These are phyloP conservation scores for Quercus glauca DNA, from an alignment of 306 rosid species.

Conservation along the genomic window DNA sequence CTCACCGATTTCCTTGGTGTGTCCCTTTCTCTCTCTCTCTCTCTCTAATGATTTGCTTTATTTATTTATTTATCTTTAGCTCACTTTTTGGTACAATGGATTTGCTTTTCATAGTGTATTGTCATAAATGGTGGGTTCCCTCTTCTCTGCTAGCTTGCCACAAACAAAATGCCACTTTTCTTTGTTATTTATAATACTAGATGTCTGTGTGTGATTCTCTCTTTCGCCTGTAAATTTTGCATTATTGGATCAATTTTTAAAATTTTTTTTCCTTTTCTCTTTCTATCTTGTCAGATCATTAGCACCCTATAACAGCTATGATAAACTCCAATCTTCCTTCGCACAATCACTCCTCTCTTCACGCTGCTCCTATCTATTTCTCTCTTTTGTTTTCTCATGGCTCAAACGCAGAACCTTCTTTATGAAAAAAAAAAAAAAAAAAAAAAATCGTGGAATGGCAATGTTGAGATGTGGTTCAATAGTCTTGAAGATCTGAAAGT, in stretches of 20 bases:
- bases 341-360: too few relatives aligned
- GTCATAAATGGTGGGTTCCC: slow-evolving; percentile 28
- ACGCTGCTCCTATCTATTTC: too few relatives aligned
- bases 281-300: too few relatives aligned
- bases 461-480: too few relatives aligned
- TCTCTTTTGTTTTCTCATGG: too few relatives aligned
- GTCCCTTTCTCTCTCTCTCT: neutral
- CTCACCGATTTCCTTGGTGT: slow-evolving; percentile 61
- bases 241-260: slow-evolving; percentile 24
- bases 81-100: too few relatives aligned
- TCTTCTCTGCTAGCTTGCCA: slow-evolving; percentile 12
- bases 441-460: too few relatives aligned
- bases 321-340: too few relatives aligned
- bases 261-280: neutral
- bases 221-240: slow-evolving; percentile 27
- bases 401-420: too few relatives aligned
- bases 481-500: too few relatives aligned
- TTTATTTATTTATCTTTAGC: neutral
- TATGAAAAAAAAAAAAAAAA: too few relatives aligned
- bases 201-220: neutral
- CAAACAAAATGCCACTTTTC: slow-evolving; percentile 3
- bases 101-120: neutral
- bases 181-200: slow-evolving; percentile 5
- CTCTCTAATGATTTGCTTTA: neutral
- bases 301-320: too few relatives aligned